These are phyloP conservation scores for Colletotrichum chlorophyti DNA, from an alignment of 2,329 filamentous ascomycete genomes.

Conservation along the genomic window DNA sequence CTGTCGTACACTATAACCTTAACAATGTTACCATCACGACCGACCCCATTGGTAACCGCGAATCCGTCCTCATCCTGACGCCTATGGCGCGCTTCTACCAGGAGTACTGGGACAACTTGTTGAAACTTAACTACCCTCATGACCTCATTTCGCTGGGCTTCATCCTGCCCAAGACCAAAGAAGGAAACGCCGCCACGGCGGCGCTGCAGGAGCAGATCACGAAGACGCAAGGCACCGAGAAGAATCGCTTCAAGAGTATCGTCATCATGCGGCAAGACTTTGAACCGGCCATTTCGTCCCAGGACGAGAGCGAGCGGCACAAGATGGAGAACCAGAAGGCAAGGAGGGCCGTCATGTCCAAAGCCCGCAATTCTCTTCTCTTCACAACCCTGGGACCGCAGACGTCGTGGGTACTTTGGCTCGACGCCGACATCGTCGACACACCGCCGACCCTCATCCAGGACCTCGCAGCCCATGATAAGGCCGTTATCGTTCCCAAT, in stretches of 20 bases:
- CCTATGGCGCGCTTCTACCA: conserved; percentile 94
- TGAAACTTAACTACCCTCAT: conserved; percentile 86
- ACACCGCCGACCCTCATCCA: conserved; percentile 86
- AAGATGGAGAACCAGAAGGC: conserved; percentile 90
- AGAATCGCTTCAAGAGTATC: conserved; percentile 87
- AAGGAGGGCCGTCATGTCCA: conserved; percentile 87
- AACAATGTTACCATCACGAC: conserved; percentile 89
- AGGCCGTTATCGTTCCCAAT: conserved; percentile 92
- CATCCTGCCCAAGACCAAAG: conserved; percentile 92
- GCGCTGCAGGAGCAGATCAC: conserved; percentile 85
- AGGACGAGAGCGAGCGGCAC: conserved; percentile 88
- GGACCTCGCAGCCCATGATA: conserved; percentile 86
- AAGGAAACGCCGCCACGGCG: conserved; percentile 85
- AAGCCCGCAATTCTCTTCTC: conserved; percentile 89
- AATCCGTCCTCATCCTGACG: conserved; percentile 89
- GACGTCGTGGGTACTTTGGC: conserved; percentile 96
- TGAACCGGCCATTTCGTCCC: conserved; percentile 79
- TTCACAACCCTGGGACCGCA: conserved; percentile 92
- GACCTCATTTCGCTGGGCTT: conserved; percentile 94
- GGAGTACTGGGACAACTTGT: conserved; percentile 93
- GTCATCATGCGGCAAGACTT: conserved; percentile 97
- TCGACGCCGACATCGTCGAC: conserved; percentile 92
- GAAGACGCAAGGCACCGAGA: conserved; percentile 83
- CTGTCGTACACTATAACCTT: conserved; percentile 91
- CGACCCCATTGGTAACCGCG: conserved; percentile 78